Evolutionary conservation across 495 filamentous ascomycete species (phyloP).

Genomic region (Astrothelium macrocarpum): DNA sequence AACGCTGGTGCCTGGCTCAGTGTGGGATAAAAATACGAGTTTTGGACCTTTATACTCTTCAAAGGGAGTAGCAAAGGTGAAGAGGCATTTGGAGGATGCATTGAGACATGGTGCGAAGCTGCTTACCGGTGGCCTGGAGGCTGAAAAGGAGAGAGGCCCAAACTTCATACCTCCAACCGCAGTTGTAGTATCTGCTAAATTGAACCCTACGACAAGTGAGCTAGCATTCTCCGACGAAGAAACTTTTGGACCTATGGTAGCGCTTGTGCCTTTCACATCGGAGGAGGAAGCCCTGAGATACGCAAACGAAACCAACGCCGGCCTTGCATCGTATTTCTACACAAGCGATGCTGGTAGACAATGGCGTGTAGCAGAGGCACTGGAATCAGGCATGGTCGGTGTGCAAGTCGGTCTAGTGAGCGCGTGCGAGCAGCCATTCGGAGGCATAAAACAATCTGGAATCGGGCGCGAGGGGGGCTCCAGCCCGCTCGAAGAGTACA

Average conservation of each 20-base stretch:
- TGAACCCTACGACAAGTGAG: slow-evolving; percentile 42
- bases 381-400: slow-evolving; percentile 86
- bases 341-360: slow-evolving; percentile 63
- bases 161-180: slow-evolving; percentile 81
- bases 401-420: slow-evolving; percentile 78
- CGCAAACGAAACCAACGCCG: slow-evolving; percentile 68
- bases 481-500: slow-evolving; percentile 78
- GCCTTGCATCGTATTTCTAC: slow-evolving; percentile 82
- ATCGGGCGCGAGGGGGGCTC: slow-evolving; percentile 79
- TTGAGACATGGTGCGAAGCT: slow-evolving; percentile 62
- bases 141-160: slow-evolving; percentile 48
- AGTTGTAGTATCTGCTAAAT: slow-evolving; percentile 49
- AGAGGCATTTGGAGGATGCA: slow-evolving; percentile 69
- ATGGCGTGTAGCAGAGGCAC: slow-evolving; percentile 67
- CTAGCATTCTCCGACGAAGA: slow-evolving; percentile 72
- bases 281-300: slow-evolving; percentile 69
- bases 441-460: slow-evolving; percentile 78
- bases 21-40: slow-evolving; percentile 65
- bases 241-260: slow-evolving; percentile 81
- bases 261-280: slow-evolving; percentile 65
- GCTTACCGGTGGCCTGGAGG: slow-evolving; percentile 53
- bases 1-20: slow-evolving; percentile 30
- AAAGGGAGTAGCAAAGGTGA: slow-evolving; percentile 53
- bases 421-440: slow-evolving; percentile 58
- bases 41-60: slow-evolving; percentile 49